Evolutionary conservation across 140 eudicot species (phyloP).

Genomic region (Senecio squalidus): DNA sequence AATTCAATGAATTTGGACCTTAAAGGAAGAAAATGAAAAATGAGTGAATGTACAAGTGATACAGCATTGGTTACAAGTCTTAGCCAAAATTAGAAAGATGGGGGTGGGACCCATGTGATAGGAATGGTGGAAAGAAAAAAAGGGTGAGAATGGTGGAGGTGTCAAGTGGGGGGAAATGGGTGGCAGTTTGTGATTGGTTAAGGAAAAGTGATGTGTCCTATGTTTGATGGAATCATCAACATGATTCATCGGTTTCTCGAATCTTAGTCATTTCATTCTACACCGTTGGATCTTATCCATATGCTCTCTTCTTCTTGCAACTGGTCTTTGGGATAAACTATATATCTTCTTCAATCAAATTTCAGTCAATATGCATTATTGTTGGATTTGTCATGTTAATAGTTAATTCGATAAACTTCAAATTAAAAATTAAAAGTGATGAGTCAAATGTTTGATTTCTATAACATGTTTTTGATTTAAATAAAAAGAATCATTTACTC

Average conservation of each 20-base stretch:
- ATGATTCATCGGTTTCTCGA: conserved; percentile 17
- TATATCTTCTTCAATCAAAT: neutral
- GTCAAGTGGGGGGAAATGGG: conserved; percentile 30
- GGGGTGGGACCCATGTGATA: conserved; percentile 22
- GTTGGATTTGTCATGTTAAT: neutral
- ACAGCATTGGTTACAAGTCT: conserved; percentile 14
- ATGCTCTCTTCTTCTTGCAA: conserved; percentile 13
- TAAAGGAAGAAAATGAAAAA: neutral
- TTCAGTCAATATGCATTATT: neutral
- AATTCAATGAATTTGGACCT: no score
- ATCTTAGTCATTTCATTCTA: conserved; percentile 6
- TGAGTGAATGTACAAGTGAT: neutral
- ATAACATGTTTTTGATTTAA: no score
- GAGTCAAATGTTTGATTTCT: neutral
- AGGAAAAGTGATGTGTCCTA: conserved; percentile 27
- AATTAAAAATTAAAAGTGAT: neutral
- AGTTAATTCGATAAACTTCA: neutral
- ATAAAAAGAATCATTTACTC: no score
- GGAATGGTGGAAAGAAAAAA: conserved; percentile 25
- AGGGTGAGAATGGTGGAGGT: conserved; percentile 26
- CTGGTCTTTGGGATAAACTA: conserved; percentile 19
- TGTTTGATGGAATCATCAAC: conserved; percentile 22
- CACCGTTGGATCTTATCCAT: conserved; percentile 18
- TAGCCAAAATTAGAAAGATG: conserved; percentile 1
- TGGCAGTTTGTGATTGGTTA: conserved; percentile 23